Base-by-base conservation (phyloP, 2,329 filamentous ascomycete species). In the Calonectria pteridis region DNA sequence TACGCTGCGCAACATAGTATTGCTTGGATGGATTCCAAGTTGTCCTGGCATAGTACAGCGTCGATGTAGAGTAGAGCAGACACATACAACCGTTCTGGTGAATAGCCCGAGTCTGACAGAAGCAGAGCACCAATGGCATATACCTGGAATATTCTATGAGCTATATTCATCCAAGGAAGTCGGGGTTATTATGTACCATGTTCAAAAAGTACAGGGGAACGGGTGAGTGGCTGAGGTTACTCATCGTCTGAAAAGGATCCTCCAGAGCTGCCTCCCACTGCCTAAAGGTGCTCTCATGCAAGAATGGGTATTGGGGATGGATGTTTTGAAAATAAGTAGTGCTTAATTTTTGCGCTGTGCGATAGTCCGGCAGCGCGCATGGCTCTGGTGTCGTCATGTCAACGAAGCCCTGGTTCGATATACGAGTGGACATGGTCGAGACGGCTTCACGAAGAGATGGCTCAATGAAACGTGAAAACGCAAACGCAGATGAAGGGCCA, bases 261-360 rank as follows among this genome's bases (percentile, higher is more conserved):
- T 79, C 46, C 13, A 81, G 78, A 16, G 76, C 67, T 18, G 77
- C 73, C 58, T 85, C 83, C 83, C 82, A 84, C 1, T 29, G 14
- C 5, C 73, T 67, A 59, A 84, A 83, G 0, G 83, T 85, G 4
- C 80, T 81, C 20, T 79, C 74, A 69, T 85, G 84, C 1, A 85
- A 75, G 64, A 85, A 85, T 0, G 83, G 84, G 59, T 84, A 85
- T 63, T 85, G 83, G 0, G 82, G 75, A 50, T 85, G 84, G 14
- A 85, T 83, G 28, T 84, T 83, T 37, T 82, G 74, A 66, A 85
- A 85, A 68, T 84, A 85, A 4, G 84, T 83, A 50, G 79, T 69
- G 49, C 78, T 79, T 2, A 81, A 67, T 43, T 37, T 65, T 7
- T 71, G 23, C 2, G 71, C 73, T 4, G 49, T 58, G 11, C 65